Evolutionary conservation across 257 asterid species (phyloP).

Genomic region (Mitragyna speciosa): DNA sequence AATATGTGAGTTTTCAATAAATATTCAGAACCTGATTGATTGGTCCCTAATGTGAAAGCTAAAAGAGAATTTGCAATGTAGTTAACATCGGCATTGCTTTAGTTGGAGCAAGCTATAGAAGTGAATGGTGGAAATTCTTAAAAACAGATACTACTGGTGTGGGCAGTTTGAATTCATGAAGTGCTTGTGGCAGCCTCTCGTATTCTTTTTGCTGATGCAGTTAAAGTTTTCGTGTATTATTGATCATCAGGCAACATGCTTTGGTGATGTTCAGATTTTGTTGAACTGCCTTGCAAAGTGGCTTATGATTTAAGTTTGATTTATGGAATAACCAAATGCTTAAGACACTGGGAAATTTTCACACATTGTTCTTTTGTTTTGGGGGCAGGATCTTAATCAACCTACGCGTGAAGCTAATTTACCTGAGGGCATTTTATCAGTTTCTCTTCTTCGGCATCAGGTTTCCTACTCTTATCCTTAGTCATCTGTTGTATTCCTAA

Average conservation of each 20-base stretch:
- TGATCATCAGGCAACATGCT: background rate
- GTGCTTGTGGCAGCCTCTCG: background rate
- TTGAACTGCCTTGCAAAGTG: background rate
- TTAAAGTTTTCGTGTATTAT: background rate
- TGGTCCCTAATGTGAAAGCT: background rate
- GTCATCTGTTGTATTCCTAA: constrained; percentile 27
- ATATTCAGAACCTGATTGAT: background rate
- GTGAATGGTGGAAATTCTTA: background rate
- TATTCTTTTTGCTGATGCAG: background rate
- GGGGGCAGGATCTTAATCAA: constrained; percentile 69
- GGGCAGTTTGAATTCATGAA: background rate
- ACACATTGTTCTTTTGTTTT: constrained; percentile 19
- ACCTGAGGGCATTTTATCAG: constrained; percentile 78
- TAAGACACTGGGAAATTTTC: background rate
- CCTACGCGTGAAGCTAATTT: constrained; percentile 54
- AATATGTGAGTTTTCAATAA: no score
- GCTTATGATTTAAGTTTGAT: no score
- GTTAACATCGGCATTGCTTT: background rate
- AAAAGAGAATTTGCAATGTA: background rate
- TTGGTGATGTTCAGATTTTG: background rate
- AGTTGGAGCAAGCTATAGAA: background rate
- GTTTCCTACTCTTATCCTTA: constrained; percentile 41
- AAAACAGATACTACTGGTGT: background rate
- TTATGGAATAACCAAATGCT: background rate
- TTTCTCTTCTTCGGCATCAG: constrained; percentile 97